A percentile compares a stretch with the other conserved stretches of the same genome.
Conservation (phyloP, 352 stramenopile genomes). For the Globisporangium polare region DNA sequence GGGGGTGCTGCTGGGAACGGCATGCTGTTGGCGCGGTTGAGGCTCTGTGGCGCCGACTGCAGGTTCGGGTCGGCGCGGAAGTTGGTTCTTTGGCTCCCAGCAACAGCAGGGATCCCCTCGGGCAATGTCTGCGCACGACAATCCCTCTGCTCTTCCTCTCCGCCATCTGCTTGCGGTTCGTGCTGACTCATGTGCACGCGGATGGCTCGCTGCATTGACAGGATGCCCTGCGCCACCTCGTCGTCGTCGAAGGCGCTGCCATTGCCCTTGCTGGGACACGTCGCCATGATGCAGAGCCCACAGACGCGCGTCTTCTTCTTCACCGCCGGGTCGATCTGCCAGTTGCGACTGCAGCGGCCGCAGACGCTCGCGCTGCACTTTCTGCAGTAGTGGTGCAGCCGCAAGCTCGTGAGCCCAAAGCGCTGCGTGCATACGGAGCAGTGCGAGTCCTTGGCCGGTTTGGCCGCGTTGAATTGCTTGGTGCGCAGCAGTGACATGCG, state of each 20-base stretch:
- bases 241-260: neutral
- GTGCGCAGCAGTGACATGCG: slow-evolving; percentile 19
- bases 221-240: neutral
- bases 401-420: slow-evolving; percentile 16
- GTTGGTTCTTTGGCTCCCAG: neutral
- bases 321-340: neutral
- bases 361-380: slow-evolving; percentile 20
- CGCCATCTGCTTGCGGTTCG: neutral
- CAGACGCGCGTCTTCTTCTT: slow-evolving; percentile 21
- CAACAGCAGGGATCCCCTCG: neutral
- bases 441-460: slow-evolving; percentile 11
- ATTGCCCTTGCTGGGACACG: neutral
- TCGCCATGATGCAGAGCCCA: slow-evolving; percentile 10
- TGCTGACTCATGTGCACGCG: neutral
- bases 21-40: neutral
- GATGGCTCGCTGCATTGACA: slow-evolving; percentile 8
- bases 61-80: neutral
- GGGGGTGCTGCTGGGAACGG: neutral
- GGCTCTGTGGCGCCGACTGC: neutral
- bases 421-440: slow-evolving; percentile 19
- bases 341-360: slow-evolving; percentile 17
- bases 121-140: neutral
- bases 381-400: slow-evolving; percentile 14
- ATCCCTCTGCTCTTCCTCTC: neutral
- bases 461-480: slow-evolving; percentile 13